phyloP scores from a whole-genome alignment of 495 filamentous ascomycete species.

The Podospora bellae-mahoneyi region DNA sequence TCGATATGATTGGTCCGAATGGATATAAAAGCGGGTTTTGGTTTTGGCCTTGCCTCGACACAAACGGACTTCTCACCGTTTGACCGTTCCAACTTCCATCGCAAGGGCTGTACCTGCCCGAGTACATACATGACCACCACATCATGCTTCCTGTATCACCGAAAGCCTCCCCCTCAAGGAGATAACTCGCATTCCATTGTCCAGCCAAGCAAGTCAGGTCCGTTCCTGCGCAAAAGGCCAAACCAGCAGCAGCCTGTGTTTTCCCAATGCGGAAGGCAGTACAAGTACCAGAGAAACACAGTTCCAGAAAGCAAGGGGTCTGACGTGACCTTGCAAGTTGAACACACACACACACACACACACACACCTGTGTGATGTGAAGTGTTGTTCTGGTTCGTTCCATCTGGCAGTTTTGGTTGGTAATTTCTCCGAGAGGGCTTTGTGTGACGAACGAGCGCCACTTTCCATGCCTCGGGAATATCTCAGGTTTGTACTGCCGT shows the following conservation, averaged over 20 bases:
- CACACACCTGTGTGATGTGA: background rate
- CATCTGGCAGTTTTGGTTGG: background rate
- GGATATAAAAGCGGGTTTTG: background rate
- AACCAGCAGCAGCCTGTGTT: background rate
- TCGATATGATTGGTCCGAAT: background rate
- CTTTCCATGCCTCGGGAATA: too few species aligned
- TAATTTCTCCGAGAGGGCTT: background rate
- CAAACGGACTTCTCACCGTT: background rate
- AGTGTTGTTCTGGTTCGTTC: background rate
- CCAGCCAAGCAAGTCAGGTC: background rate
- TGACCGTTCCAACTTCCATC: background rate
- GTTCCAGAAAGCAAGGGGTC: background rate
- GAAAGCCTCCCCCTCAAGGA: background rate
- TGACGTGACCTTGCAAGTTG: background rate
- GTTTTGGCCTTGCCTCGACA: too few species aligned
- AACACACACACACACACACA: too few species aligned
- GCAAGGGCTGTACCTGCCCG: background rate
- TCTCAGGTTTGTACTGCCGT: too few species aligned
- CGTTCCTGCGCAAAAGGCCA: background rate
- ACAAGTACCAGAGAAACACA: background rate
- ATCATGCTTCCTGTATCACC: background rate
- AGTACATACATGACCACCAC: background rate
- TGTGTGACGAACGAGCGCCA: background rate
- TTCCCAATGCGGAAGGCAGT: background rate
- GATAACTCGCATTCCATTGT: background rate